These are phyloP conservation scores for Misopates orontium DNA, from an alignment of 257 asterid species.

Conservation along the genomic window DNA sequence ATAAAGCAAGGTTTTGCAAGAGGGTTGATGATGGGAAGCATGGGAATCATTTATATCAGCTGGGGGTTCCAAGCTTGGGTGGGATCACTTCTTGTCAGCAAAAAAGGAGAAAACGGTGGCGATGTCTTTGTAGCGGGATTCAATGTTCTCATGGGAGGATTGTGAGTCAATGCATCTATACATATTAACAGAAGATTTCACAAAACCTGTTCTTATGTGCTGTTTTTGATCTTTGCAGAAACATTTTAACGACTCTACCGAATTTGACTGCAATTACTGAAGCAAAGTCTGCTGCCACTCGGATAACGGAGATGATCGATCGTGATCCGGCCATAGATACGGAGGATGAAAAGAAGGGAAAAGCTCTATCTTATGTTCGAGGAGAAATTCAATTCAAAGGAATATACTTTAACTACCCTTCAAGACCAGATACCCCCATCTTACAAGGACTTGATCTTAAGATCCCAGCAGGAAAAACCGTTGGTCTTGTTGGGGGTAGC, in stretches of 20 bases:
- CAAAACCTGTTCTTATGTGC: not conserved
- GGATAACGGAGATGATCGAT: conserved; percentile 77
- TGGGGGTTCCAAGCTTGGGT: conserved; percentile 89
- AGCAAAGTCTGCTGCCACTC: conserved; percentile 67
- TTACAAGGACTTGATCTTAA: conserved; percentile 60
- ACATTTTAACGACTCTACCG: conserved; percentile 72
- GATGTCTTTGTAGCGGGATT: conserved; percentile 80
- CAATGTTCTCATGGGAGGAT: conserved; percentile 85
- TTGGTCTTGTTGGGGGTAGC: conserved; percentile 75
- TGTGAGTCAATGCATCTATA: conserved; percentile 42
- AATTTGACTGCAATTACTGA: conserved; percentile 79
- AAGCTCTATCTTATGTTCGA: conserved; percentile 74
- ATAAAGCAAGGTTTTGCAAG: conserved; percentile 76
- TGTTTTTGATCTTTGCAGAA: conserved; percentile 38
- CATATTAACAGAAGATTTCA: not conserved
- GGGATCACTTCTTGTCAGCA: conserved; percentile 72
- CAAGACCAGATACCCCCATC: conserved; percentile 60
- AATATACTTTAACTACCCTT: conserved; percentile 67
- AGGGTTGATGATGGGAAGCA: conserved; percentile 80
- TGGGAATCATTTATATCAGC: conserved; percentile 73
- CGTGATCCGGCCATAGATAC: conserved; percentile 56
- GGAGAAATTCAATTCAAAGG: conserved; percentile 75
- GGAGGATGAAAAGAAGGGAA: conserved; percentile 78
- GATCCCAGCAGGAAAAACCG: conserved; percentile 61
- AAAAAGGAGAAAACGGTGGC: conserved; percentile 70